Evolutionary conservation across 257 asterid species (phyloP).

Genomic region (Przewalskia tangutica): DNA sequence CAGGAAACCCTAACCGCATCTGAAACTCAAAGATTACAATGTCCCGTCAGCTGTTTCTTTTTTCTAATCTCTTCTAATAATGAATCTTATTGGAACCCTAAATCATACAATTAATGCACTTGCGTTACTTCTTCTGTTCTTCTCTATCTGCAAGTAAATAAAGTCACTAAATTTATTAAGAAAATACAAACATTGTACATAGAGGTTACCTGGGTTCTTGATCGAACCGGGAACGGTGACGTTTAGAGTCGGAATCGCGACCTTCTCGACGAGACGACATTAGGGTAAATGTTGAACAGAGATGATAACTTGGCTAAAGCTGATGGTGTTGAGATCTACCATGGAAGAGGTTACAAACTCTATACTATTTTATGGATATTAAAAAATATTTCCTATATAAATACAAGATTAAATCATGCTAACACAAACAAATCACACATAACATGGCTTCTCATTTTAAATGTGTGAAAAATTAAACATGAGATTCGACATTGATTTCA

Average conservation of each 20-base stretch:
- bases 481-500: no score
- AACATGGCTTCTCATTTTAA: no score
- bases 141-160: not conserved
- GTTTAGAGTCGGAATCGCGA: slow-evolving; percentile 54
- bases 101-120: not conserved
- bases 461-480: no score
- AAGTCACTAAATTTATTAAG: not conserved
- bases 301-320: not conserved
- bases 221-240: slow-evolving; percentile 69
- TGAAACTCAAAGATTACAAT: not conserved
- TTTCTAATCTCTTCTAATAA: not conserved
- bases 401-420: no score
- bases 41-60: not conserved
- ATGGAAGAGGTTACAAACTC: no score
- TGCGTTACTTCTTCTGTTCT: not conserved
- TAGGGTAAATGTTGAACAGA: not conserved
- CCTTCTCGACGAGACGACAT: slow-evolving; percentile 60
- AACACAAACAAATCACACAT: no score
- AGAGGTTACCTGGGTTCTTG: slow-evolving; percentile 65
- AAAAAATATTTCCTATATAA: no score
- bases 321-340: not conserved
- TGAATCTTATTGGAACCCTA: not conserved
- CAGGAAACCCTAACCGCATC: not conserved
- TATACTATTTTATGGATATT: no score
- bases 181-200: not conserved